Evolutionary conservation across 495 filamentous ascomycete species (phyloP).

Genomic region (Penicillium cinerascens): DNA sequence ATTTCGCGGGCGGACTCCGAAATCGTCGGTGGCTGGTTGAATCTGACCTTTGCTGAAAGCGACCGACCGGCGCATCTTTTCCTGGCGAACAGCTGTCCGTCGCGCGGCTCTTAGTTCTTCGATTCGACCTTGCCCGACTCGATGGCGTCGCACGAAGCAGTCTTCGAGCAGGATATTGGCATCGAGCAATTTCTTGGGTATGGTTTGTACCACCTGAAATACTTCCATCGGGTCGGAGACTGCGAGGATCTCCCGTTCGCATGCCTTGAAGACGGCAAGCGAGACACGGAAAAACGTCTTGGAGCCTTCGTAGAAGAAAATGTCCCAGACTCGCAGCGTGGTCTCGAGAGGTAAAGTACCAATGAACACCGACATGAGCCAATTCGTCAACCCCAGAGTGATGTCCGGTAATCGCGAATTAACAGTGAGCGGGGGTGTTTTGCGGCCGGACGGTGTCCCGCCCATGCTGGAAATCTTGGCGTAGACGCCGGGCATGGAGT

Average conservation of each 20-base stretch:
- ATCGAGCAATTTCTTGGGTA: conserved; percentile 78
- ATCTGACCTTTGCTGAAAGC: conserved; percentile 40
- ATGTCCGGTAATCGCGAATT: conserved; percentile 76
- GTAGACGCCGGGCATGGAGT: conserved; percentile 83
- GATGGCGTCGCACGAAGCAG: conserved; percentile 73
- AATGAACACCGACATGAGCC: conserved; percentile 98
- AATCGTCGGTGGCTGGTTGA: conserved; percentile 37
- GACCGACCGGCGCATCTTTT: conserved; percentile 41
- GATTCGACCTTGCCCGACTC: conserved; percentile 67
- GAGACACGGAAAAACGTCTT: conserved; percentile 95
- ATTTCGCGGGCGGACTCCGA: conserved; percentile 29
- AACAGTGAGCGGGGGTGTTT: conserved; percentile 42
- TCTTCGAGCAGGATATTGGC: conserved; percentile 76
- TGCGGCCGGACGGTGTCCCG: conserved; percentile 49
- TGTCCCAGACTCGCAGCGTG: conserved; percentile 89
- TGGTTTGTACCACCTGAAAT: conserved; percentile 90
- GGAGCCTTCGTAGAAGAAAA: conserved; percentile 92
- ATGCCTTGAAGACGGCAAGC: conserved; percentile 87
- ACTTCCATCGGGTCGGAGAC: conserved; percentile 92
- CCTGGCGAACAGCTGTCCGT: conserved; percentile 42
- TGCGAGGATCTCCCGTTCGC: conserved; percentile 73
- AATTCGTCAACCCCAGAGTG: conserved; percentile 88
- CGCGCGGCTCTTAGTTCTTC: conserved; percentile 41
- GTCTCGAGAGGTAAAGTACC: conserved; percentile 88
- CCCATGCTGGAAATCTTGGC: conserved; percentile 76